Evolutionary conservation across 78 protist species (phyloP), one percentile per base, ranked within the genome.

Genomic region (Dictyostelium brefeldianum): DNA sequence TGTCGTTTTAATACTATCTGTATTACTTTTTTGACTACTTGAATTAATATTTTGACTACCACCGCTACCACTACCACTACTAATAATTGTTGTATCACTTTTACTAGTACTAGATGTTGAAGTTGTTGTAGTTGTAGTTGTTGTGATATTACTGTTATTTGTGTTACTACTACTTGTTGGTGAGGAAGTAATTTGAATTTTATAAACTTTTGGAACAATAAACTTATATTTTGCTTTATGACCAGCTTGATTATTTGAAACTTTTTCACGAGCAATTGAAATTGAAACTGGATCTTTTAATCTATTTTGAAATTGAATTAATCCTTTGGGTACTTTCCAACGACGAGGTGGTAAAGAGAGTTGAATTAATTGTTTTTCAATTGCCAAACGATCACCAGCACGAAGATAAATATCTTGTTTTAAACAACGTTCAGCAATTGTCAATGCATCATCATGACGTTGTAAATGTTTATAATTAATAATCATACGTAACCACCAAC

Each of bases 381-480:
- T 31, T 5, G 90, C 90, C 57, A 83, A 73, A 53, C 90, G 27
- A 83, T 83, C 90, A 71, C 90, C 90, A 83, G 59, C 56, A 51
- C 22, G 73, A 7, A 83, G 31, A 14, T 53, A 17, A n/a, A 17
- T 11, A 71, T 83, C 90, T 41, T 29, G 15, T 22, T 59, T 59
- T 7, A 83, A 43, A 9, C 81, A 25, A 25, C 90, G 36, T 43
- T 83, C 90, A 4, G 73, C 56, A 41, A 83, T 29, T 7, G 56
- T 15, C n/a, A 83, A 47, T 20, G 90, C 90, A 71, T 83, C 81
- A 12, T 83, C 81, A 18, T 3, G 6, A 51, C 71, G 47, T 41
- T 36, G 25, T 18, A 71, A 75, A 83, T 83, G 90, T 71, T 83
- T 83, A 25, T 48, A 47, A 56, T 83, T 83, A 0, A 83, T 50